These are phyloP conservation scores for Candida ulmi DNA, from an alignment of 805 yeast genomes.

Conservation along the genomic window DNA sequence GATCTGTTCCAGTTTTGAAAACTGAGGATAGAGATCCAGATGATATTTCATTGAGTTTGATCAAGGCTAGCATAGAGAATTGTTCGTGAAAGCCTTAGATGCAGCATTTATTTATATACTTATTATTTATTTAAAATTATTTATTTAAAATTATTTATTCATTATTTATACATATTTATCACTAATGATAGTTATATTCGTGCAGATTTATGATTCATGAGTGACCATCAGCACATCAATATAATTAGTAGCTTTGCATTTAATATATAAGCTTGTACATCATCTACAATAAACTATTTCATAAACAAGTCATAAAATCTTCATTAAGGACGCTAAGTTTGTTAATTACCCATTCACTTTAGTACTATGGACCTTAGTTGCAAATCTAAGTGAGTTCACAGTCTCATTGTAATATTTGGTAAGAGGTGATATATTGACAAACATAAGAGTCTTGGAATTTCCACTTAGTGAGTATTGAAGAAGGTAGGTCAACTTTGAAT, in stretches of 20 bases:
- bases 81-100: too few relatives aligned
- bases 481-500: conserved; percentile 85
- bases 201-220: too few relatives aligned
- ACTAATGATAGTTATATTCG: too few relatives aligned
- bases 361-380: conserved; percentile 71
- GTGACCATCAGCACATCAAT: too few relatives aligned
- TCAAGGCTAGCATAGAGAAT: not conserved
- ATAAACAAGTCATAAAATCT: too few relatives aligned
- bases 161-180: too few relatives aligned
- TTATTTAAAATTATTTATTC: not conserved
- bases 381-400: conserved; percentile 80
- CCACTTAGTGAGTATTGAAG: conserved; percentile 83
- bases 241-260: too few relatives aligned
- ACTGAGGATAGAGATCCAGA: not conserved
- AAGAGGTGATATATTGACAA: conserved; percentile 80
- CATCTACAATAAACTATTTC: too few relatives aligned
- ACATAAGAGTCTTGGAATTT: conserved; percentile 85
- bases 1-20: not conserved
- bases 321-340: too few relatives aligned
- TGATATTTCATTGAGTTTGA: not conserved
- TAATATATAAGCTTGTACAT: too few relatives aligned
- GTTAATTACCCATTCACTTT: conserved; percentile 20
- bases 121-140: not conserved
- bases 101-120: too few relatives aligned
- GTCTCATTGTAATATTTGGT: conserved; percentile 65